These are phyloP conservation scores for Babesia ovata DNA, from an alignment of 169 alveolate genomes.

Conservation along the genomic window DNA sequence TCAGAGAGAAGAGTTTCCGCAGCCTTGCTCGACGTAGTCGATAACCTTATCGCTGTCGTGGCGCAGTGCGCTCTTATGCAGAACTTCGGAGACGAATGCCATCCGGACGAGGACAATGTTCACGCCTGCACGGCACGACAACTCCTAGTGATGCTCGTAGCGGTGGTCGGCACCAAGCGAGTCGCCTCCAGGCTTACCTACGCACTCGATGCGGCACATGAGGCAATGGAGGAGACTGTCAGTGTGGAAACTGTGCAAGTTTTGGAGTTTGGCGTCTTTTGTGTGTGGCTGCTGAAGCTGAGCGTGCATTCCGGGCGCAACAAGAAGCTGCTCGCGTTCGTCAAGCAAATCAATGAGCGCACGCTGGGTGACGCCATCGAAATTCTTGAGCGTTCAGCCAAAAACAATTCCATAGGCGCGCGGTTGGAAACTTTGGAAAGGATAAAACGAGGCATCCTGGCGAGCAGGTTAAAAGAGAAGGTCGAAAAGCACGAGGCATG, in stretches of 20 bases:
- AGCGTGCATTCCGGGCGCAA: neutral
- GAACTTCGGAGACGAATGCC: slow-evolving; percentile 35
- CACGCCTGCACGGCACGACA: slow-evolving; percentile 31
- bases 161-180: neutral
- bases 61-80: slow-evolving; percentile 22
- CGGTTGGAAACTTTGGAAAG: slow-evolving; percentile 13
- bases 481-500: slow-evolving; percentile 7
- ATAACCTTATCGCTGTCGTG: slow-evolving; percentile 4
- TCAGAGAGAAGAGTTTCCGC: neutral
- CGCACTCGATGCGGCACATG: neutral
- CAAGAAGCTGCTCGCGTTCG: slow-evolving; percentile 13
- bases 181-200: neutral
- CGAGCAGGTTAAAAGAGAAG: slow-evolving; percentile 4
- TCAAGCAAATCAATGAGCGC: slow-evolving; percentile 10
- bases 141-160: slow-evolving; percentile 20
- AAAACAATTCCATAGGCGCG: neutral
- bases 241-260: slow-evolving; percentile 24
- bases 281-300: slow-evolving; percentile 28
- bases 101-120: slow-evolving; percentile 43
- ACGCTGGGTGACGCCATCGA: slow-evolving; percentile 8
- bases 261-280: slow-evolving; percentile 13
- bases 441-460: slow-evolving; percentile 11
- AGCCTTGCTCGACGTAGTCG: neutral
- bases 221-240: neutral
- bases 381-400: neutral